phyloP scores from a whole-genome alignment of 176 grass and related monocot genomes.

The Thalia dealbata region DNA sequence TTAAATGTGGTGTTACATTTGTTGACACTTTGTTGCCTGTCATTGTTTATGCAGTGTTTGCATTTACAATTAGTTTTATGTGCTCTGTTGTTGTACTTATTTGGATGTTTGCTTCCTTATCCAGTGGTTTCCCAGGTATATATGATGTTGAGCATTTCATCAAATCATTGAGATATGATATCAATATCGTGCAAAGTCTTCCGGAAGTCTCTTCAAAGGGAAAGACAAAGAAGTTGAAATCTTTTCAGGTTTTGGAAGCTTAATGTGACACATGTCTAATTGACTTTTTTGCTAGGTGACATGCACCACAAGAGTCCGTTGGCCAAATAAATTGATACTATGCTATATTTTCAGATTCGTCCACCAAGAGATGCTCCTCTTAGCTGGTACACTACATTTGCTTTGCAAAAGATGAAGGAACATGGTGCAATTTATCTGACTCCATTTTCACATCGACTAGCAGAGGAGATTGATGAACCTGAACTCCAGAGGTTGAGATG shows the following conservation, averaged over 20 bases:
- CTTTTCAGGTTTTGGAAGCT: conserved; percentile 44
- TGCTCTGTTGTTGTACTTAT: conserved; percentile 7
- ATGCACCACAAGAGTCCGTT: not conserved
- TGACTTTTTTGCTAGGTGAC: not conserved
- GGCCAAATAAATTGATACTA: conserved; percentile 10
- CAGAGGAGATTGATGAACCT: conserved; percentile 75
- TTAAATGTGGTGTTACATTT: not conserved
- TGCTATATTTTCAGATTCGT: conserved; percentile 48
- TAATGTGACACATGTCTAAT: conserved; percentile 11
- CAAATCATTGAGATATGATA: conserved; percentile 80
- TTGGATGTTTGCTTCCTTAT: not conserved
- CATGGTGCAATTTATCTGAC: conserved; percentile 92
- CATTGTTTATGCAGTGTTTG: not conserved
- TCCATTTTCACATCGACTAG: conserved; percentile 90
- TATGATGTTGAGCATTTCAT: conserved; percentile 98
- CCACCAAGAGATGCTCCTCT: conserved; percentile 94
- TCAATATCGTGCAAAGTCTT: conserved; percentile 58
- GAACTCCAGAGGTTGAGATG: conserved; percentile 97
- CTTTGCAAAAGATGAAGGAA: conserved; percentile 82
- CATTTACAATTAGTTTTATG: conserved; percentile 27
- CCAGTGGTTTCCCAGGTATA: conserved; percentile 90
- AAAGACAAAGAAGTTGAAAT: conserved; percentile 91
- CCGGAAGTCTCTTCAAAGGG: conserved; percentile 65
- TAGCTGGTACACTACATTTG: conserved; percentile 79
- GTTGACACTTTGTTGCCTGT: not conserved